phyloP scores from a whole-genome alignment of 2,329 filamentous ascomycete species.

The Triangularia setosa region DNA sequence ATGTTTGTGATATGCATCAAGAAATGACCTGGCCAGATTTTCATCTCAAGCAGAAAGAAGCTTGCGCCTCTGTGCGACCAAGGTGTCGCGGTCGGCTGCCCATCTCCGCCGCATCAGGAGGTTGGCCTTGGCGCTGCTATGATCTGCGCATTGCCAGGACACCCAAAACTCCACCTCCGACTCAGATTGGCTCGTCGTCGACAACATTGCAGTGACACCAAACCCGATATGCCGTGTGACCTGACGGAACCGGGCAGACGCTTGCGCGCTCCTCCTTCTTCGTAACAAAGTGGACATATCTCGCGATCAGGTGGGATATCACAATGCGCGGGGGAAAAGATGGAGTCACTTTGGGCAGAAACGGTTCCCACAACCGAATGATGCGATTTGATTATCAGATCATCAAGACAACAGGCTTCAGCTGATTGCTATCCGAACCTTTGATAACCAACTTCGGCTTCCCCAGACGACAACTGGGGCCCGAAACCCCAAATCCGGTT shows the following conservation, averaged over 20 bases:
- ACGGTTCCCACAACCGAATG: not conserved
- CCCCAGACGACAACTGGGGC: slow-evolving; percentile 1
- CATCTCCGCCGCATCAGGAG: not conserved
- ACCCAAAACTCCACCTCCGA: slow-evolving; percentile 5
- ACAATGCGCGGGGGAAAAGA: not conserved
- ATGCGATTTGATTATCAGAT: slow-evolving; percentile 7
- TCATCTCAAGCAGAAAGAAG: not conserved
- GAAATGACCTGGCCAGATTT: not conserved
- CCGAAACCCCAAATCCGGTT: not conserved
- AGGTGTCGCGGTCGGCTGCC: not conserved
- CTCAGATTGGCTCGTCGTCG: slow-evolving; percentile 9
- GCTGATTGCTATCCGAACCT: not conserved
- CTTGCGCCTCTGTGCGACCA: slow-evolving; percentile 5
- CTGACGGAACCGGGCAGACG: not conserved
- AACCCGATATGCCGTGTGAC: slow-evolving; percentile 2
- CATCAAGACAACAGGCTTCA: slow-evolving; percentile 2
- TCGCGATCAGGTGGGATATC: not conserved
- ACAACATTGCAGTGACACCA: not conserved
- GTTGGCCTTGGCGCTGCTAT: slow-evolving; percentile 17
- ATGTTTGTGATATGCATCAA: not conserved
- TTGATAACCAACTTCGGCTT: not conserved
- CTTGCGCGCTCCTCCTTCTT: not conserved
- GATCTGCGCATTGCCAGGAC: slow-evolving; percentile 15
- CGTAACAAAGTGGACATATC: not conserved
- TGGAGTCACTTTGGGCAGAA: not conserved